A percentile compares a stretch with the other conserved stretches of the same genome.
Evolutionary conservation across 768 basidiomycete species (phyloP).

Genomic region (Boletus rubroflammeus): DNA sequence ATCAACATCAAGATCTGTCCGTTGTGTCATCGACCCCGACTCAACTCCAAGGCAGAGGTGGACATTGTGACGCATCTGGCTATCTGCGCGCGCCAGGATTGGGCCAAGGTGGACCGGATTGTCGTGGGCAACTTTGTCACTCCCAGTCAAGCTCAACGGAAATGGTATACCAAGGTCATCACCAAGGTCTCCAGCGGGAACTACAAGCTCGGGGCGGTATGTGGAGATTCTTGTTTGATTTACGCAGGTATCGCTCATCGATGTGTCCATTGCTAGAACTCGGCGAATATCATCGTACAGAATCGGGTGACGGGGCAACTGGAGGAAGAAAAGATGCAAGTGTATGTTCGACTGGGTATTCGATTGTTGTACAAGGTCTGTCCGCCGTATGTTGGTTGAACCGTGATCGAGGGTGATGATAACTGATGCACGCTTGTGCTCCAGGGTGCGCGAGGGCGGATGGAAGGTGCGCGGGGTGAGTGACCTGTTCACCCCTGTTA

Average conservation of each 20-base stretch:
- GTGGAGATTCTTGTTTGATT: conserved; percentile 18
- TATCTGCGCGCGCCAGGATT: conserved; percentile 91
- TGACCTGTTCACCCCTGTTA: neutral
- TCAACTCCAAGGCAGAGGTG: conserved; percentile 84
- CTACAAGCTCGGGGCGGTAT: conserved; percentile 85
- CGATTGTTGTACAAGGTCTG: conserved; percentile 80
- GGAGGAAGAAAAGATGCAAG: conserved; percentile 98
- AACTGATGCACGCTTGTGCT: neutral
- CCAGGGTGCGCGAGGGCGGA: conserved; percentile 76
- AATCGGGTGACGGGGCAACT: conserved; percentile 87
- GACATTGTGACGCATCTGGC: conserved; percentile 98
- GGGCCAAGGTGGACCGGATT: conserved; percentile 84
- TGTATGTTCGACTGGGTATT: conserved; percentile 90
- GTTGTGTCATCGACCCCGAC: conserved; percentile 82
- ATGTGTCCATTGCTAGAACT: conserved; percentile 55
- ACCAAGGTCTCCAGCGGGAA: conserved; percentile 82
- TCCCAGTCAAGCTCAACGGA: conserved; percentile 90
- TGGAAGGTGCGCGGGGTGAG: conserved; percentile 86
- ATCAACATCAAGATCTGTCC: conserved; percentile 97
- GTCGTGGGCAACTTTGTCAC: conserved; percentile 95
- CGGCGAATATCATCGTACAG: conserved; percentile 97
- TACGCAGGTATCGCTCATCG: neutral
- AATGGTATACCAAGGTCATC: conserved; percentile 93
- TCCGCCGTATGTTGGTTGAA: neutral
- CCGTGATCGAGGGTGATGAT: neutral